A percentile compares a stretch with the other conserved stretches of the same genome.
Conservation (phyloP, 345 rosid species). For the Syzygium oleosum region DNA sequence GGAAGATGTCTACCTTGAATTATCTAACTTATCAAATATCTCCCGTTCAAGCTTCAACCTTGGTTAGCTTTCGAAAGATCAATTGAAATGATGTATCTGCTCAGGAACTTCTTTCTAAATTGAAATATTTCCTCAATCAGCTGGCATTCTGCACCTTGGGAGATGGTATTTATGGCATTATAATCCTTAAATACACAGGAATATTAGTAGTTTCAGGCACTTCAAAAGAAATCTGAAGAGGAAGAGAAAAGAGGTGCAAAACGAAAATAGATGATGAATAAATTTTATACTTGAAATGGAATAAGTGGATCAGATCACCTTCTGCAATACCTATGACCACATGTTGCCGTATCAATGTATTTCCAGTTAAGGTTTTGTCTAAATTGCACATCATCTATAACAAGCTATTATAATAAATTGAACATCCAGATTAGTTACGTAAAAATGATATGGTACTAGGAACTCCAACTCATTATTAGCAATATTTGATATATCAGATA, state of each 20-base stretch:
- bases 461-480: constrained; percentile 52
- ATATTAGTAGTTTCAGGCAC: background rate
- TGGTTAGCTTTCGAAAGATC: background rate
- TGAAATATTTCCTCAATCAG: background rate
- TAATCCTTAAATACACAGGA: background rate
- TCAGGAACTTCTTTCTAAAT: background rate
- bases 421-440: background rate
- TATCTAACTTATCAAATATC: background rate
- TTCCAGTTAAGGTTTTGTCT: constrained; percentile 32
- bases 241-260: background rate
- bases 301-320: constrained; percentile 87
- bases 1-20: background rate
- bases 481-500: constrained; percentile 34
- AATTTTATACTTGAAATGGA: constrained; percentile 58
- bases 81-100: background rate
- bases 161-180: background rate
- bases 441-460: constrained; percentile 94
- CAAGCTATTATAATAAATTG: background rate
- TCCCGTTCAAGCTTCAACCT: background rate
- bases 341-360: constrained; percentile 55
- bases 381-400: background rate
- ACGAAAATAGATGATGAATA: background rate
- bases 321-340: constrained; percentile 77
- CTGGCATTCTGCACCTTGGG: background rate
- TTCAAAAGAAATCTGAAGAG: background rate